Percentiles rank a stretch among this genome's conserved stretches.
phyloP scores from a whole-genome alignment of 441 rosid species.

The Syzygium syzygioides region DNA sequence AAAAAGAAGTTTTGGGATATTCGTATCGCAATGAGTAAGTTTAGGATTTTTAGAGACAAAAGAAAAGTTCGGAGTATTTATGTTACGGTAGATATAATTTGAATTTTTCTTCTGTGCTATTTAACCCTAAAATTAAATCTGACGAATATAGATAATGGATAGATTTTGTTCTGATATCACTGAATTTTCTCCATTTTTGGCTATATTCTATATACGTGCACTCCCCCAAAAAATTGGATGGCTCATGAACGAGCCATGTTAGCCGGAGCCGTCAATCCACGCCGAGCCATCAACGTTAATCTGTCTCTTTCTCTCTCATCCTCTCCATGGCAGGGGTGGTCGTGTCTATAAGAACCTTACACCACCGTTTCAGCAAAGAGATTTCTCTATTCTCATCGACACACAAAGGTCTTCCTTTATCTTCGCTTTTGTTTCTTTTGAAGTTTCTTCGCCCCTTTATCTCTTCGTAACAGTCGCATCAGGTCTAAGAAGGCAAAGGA shows the following conservation, averaged over 20 bases:
- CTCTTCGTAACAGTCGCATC: conserved; percentile 41
- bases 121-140: not conserved
- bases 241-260: conserved; percentile 25
- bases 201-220: not conserved
- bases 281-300: conserved; percentile 14
- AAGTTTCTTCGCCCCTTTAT: conserved; percentile 10
- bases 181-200: not conserved
- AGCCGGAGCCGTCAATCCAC: conserved; percentile 24
- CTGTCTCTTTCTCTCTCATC: not conserved
- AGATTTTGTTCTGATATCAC: not conserved
- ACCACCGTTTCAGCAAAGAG: not conserved
- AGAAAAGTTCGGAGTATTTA: too few relatives aligned
- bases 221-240: conserved; percentile 1
- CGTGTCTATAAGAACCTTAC: conserved; percentile 27
- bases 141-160: not conserved
- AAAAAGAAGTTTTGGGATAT: too few relatives aligned
- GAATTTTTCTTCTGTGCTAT: too few relatives aligned
- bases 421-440: conserved; percentile 32
- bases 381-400: conserved; percentile 16
- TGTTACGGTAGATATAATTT: too few relatives aligned
- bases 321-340: not conserved
- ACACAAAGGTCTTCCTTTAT: not conserved
- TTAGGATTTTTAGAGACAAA: too few relatives aligned
- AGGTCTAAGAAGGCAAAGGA: conserved; percentile 12
- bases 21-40: too few relatives aligned